Evolutionary conservation across 371 early-diverging fungal species (phyloP).

Genomic region (Blyttiomyces sp.): DNA sequence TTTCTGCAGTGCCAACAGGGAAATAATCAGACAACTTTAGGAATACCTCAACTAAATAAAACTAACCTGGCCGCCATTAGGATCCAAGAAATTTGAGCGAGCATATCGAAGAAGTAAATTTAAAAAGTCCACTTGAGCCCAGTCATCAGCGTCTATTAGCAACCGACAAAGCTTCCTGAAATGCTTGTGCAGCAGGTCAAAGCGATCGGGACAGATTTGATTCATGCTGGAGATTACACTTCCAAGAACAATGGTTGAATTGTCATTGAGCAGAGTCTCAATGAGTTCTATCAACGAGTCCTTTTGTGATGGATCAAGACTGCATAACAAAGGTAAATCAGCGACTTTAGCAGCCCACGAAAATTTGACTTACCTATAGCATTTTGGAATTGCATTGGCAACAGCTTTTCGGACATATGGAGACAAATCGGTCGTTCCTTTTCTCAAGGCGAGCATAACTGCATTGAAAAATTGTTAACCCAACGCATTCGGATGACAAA

Average conservation of each 20-base stretch:
- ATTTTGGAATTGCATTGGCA: slow-evolving; percentile 87
- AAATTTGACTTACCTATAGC: slow-evolving; percentile 57
- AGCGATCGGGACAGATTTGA: slow-evolving; percentile 78
- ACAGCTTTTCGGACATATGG: slow-evolving; percentile 93
- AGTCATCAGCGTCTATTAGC: slow-evolving; percentile 87
- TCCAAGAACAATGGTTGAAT: slow-evolving; percentile 82
- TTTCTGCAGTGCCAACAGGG: too few species aligned
- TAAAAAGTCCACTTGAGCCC: slow-evolving; percentile 90
- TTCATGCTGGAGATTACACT: slow-evolving; percentile 83
- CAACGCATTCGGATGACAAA: too few species aligned
- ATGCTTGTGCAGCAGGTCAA: slow-evolving; percentile 84
- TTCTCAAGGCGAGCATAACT: slow-evolving; percentile 84
- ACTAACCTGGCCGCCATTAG: too few species aligned
- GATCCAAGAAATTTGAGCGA: slow-evolving; percentile 32
- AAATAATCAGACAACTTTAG: too few species aligned
- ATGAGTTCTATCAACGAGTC: slow-evolving; percentile 75
- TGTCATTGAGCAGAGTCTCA: slow-evolving; percentile 73
- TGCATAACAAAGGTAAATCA: slow-evolving; percentile 12
- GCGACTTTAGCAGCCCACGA: not conserved
- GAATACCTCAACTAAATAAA: too few species aligned
- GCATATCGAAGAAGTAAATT: slow-evolving; percentile 73
- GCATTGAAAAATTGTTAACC: slow-evolving; percentile 20
- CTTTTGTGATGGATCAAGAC: slow-evolving; percentile 74
- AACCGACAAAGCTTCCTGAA: slow-evolving; percentile 82
- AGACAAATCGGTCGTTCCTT: slow-evolving; percentile 79